Percentiles rank a stretch among this genome's conserved stretches.
Evolutionary conservation across 2,329 filamentous ascomycete genomes (phyloP).

Genomic region (Trichoderma hamatum): DNA sequence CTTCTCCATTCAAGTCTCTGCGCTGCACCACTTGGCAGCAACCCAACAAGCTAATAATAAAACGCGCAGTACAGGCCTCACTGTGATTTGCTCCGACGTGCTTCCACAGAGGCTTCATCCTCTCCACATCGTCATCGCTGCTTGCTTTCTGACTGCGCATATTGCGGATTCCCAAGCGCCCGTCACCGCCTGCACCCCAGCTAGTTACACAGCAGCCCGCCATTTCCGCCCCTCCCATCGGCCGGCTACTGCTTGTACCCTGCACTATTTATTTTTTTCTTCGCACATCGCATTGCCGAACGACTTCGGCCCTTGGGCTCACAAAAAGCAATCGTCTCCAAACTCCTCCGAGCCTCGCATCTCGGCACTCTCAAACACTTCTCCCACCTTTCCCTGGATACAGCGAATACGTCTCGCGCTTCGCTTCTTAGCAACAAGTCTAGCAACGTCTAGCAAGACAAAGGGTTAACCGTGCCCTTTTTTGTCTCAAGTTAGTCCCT

Average conservation of each 20-base stretch:
- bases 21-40: not conserved
- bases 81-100: not conserved
- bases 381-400: not conserved
- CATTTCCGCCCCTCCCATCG: slow-evolving; percentile 27
- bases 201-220: slow-evolving; percentile 27
- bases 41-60: slow-evolving; percentile 20
- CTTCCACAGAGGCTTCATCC: slow-evolving; percentile 13
- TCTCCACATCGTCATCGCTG: slow-evolving; percentile 18
- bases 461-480: slow-evolving; percentile 15
- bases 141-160: slow-evolving; percentile 22
- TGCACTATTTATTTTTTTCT: slow-evolving; percentile 13
- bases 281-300: slow-evolving; percentile 15
- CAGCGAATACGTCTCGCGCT: not conserved
- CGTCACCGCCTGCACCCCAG: slow-evolving; percentile 34
- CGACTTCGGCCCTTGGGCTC: slow-evolving; percentile 24
- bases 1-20: not conserved
- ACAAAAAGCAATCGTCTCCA: slow-evolving; percentile 25
- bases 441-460: not conserved
- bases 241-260: slow-evolving; percentile 15
- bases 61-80: slow-evolving; percentile 16
- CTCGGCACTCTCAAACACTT: not conserved
- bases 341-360: slow-evolving; percentile 24
- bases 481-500: slow-evolving; percentile 23
- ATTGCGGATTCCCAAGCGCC: slow-evolving; percentile 24
- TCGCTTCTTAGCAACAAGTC: not conserved